Conservation (phyloP, 2,329 filamentous ascomycete genomes). For the Cytospora paraplurivora region DNA sequence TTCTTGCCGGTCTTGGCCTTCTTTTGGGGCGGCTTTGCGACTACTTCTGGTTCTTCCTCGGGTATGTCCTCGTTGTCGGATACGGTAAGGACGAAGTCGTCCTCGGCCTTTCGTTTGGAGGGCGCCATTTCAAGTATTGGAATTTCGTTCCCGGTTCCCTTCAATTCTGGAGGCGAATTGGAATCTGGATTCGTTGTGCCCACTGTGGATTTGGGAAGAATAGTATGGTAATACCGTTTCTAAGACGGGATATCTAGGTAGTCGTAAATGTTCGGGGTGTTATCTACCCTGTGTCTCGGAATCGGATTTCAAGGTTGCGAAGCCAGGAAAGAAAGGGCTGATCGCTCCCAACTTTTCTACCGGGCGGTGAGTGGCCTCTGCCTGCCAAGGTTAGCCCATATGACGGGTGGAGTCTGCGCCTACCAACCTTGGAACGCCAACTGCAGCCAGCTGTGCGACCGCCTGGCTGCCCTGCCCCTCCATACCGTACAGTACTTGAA, state of each 20-base stretch:
- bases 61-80: constrained; percentile 58
- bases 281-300: neutral
- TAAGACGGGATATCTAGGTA: neutral
- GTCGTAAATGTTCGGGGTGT: no score
- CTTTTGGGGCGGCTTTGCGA: constrained; percentile 54
- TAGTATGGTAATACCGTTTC: neutral
- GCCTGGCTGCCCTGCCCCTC: neutral
- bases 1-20: constrained; percentile 53
- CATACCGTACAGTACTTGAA: neutral
- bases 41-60: constrained; percentile 52
- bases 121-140: constrained; percentile 45
- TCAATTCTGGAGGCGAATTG: neutral
- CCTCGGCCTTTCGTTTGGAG: constrained; percentile 51
- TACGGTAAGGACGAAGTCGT: constrained; percentile 62
- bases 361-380: constrained; percentile 23
- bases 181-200: no score
- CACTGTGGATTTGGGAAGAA: constrained; percentile 32
- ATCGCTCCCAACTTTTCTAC: constrained; percentile 22
- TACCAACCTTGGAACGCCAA: neutral
- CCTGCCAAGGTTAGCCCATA: neutral
- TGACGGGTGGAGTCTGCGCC: neutral
- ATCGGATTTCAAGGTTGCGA: neutral
- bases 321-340: neutral
- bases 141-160: neutral
- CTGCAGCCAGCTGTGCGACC: neutral